Base-by-base conservation (phyloP, 768 basidiomycete genomes). In the Mycena floridula region DNA sequence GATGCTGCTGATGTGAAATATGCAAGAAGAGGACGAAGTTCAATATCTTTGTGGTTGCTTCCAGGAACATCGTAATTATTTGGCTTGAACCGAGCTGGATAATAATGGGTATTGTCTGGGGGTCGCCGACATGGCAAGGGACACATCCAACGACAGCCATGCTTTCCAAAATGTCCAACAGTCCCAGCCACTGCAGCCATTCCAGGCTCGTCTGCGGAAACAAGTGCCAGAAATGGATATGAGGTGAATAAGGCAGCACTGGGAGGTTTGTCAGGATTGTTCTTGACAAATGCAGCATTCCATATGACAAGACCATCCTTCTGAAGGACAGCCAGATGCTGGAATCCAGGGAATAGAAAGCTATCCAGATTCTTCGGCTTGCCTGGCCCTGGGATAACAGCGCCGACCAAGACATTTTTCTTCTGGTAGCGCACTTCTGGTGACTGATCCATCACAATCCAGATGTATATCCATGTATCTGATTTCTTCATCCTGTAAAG, bases 401-500 rank as follows among this genome's bases (percentile, higher is more conserved):
- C 21, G 0, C 55, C 65, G 8, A 65, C 64, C 20, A 67, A 47
- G n/a, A 66, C 49, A 39, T 61, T 48, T 27, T 55, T 50, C 38
- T 57, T 52, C 35, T 60, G 57, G 49, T 69, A 71, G 5, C 63
- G 56, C 7, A 45, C 25, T 8, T 50, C 51, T 8, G 62, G 67
- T 18, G 46, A 12, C 20, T 51, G 59, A 37, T 69, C 56, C 1
- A 51, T 30, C 5, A 68, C 43, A 11, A 66, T 45, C 65, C 64
- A 71, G 6, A 66, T 61, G 2, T 42, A 54, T 11, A 73, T 70
- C 69, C 68, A 71, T 8, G 54, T 59, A 38, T 72, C 65, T 1
- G 68, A 73, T 27, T 55, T 50, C 51, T 72, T 72, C 49, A 64
- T 60, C 6, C 61, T 50, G 37, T 67, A 70, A 0, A 74, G 59